Evolutionary conservation across 208 protist genomes (phyloP), one percentile per base, ranked within the genome.

Genomic region (Leishmania arabica): DNA sequence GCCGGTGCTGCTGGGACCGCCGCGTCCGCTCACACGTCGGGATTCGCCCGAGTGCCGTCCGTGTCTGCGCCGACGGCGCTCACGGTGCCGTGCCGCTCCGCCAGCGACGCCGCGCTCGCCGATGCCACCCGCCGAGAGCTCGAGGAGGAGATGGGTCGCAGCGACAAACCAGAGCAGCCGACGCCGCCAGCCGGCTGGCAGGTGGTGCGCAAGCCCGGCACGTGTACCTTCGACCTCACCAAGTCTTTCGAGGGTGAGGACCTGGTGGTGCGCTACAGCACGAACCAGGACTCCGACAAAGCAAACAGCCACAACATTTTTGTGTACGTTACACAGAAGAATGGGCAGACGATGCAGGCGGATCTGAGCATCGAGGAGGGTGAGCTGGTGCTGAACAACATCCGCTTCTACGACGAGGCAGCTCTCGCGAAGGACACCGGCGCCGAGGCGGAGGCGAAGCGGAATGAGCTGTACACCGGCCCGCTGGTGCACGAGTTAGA

Each of bases 381-480:
- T n/a, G 95, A 96, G 87, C 80, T 98, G 51, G 88, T 98, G 68
- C 71, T 98, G 58, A 90, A 96, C 78, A 89, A 88, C 77, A 90
- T 98, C 62, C 78, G 80, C 73, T 95, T 93, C 81, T 91, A 89
- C 79, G 56, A 91, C 17, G 88, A 95, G 58, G 77, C 82, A 53
- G 83, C 83, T n/a, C 81, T 96, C 7, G 93, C 93, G 15, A 77
- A 86, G 47, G 92, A 96, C 76, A 82, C 82, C 51, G 90, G 86
- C 37, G 91, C 88, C 0, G 93, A 94, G 75, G 93, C 74, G 19
- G 79, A 86, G 27, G 78, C 68, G 49, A 84, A 90, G 89, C 86
- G 90, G 24, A 65, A 84, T 21, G 75, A 89, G 77, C 81, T 96
- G 37, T 98, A 98, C 91, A 80, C 80, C 7, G 95, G 95, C 27